Base-by-base conservation (phyloP, 1,139 yeast genomes). In the Debaryomycetaceae sp. region DNA sequence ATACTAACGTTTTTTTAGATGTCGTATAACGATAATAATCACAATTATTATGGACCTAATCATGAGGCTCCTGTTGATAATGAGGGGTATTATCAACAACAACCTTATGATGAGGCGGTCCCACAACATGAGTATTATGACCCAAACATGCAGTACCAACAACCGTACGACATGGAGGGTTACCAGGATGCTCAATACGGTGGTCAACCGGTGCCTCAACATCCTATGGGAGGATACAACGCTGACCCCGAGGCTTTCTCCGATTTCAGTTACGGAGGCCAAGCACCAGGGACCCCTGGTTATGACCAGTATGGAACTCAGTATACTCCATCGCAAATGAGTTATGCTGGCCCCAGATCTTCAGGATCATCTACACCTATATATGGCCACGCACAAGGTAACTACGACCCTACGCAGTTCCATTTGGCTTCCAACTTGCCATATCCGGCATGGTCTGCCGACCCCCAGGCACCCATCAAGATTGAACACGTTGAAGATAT, bases 301-400 rank as follows among this genome's bases (percentile, higher is more conserved):
- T 84, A 83, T 59, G 89, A 83, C 60, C 88, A 87, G 53, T 87
- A 84, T 60, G 87, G 90, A 41, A 83, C 89, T 53, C 91, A 82
- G 59, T 83, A 83, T 60, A 83, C 93, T 44, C 89, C 93, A 27
- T 83, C 90, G 14, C 91, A 85, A 63, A 81, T 85, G 86, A 82
- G 89, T 60, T 85, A 85, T 57, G 91, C 87, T 52, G 91, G 87
- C 39, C 86, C 87, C 52, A 76, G 95, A 62, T 85, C 95, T 1
- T 87, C 96, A 11, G 98, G 98, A 48, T 90, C 97, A 38, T 88
- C 97, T 5, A 95, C 99, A 34, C 99, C 99, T 37, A 83, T 90
- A 55, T 90, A 90, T 63, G 97, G 97, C 37, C 78, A 68, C 49
- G 80, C 77, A 37, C 78, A 63, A 49, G 70, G 70, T 8, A 64